Percentiles rank a stretch among this genome's conserved stretches.
Conservation (phyloP, 352 stramenopile genomes). For the Globisporangium canariense region DNA sequence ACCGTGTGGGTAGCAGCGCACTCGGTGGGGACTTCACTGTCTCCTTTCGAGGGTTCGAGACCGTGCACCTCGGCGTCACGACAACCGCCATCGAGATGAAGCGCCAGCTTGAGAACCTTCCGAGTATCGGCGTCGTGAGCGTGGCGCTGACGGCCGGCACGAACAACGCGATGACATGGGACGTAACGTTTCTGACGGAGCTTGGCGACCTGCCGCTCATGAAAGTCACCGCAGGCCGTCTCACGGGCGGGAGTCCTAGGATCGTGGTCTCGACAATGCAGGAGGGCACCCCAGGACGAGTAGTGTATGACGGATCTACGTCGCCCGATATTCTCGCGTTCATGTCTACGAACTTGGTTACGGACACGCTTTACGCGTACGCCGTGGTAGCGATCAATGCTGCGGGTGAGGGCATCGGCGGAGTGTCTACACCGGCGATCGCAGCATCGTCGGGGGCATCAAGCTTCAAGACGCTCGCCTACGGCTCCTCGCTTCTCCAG, state of each 20-base stretch:
- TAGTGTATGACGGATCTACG: slow-evolving; percentile 91
- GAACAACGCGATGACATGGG: slow-evolving; percentile 82
- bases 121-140: slow-evolving; percentile 68
- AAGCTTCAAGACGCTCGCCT: slow-evolving; percentile 85
- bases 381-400: slow-evolving; percentile 91
- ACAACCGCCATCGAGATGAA: slow-evolving; percentile 73
- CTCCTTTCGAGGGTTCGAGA: slow-evolving; percentile 77
- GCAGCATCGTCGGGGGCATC: slow-evolving; percentile 88
- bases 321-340: slow-evolving; percentile 77
- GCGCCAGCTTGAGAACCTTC: slow-evolving; percentile 86
- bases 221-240: slow-evolving; percentile 82
- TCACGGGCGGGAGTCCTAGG: slow-evolving; percentile 64
- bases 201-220: slow-evolving; percentile 93
- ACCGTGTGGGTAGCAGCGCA: slow-evolving; percentile 39
- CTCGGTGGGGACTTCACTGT: slow-evolving; percentile 83
- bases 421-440: slow-evolving; percentile 85
- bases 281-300: slow-evolving; percentile 84
- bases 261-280: slow-evolving; percentile 73
- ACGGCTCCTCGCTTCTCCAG: slow-evolving; percentile 74
- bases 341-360: slow-evolving; percentile 74
- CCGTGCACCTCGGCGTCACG: slow-evolving; percentile 49
- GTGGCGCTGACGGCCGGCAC: slow-evolving; percentile 47
- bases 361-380: slow-evolving; percentile 92
- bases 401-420: slow-evolving; percentile 87
- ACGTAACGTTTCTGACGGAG: slow-evolving; percentile 91